Base-by-base conservation (phyloP, 164 flowering plant genomes). In the Malania oleifera region DNA sequence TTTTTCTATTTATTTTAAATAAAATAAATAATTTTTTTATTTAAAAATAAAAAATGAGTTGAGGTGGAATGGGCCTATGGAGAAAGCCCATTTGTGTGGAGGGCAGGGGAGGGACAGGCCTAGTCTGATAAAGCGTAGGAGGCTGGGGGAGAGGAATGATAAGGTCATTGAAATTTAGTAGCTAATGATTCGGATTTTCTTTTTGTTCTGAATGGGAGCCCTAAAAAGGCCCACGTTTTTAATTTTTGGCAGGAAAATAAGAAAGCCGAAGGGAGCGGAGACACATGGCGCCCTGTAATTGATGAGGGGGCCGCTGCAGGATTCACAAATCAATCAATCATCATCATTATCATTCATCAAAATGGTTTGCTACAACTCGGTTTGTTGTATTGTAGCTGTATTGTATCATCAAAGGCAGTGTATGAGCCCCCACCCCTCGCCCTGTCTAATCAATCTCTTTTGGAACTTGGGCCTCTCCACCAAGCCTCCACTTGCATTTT, bases 401-500 rank as follows among this genome's bases (percentile, higher is more conserved):
- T 31, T 59, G n/a, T n/a, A n/a, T n/a, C 28, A 52, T 64, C 41
- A 66, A 70, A 74, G 67, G 69, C 22, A 55, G 61, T 38, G 51
- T 45, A 43, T 34, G 56, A 57, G 64, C 65, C 68, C 73, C 78
- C 79, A 60, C 76, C 2, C 47, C 54, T 22, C n/a, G n/a, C n/a
- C 10, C 53, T 17, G 43, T 27, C 63, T 47, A 23, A 75, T 63
- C 81, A 68, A 83, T 83, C 88, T 73, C 88, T 77, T 80, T 83
- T 58, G 91, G 83, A 76, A 85, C 80, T 85, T 82, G 88, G 88
- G 81, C 84, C 86, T 69, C 75, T 40, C 73, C 35, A 48, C 65
- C 27, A 34, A 40, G 39, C 57, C 41, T 49, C 66, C 68, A 61
- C 64, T 63, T 3, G 39, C 47, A 24, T 13, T 20, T 47, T 43